phyloP scores from a whole-genome alignment of 257 asterid genomes.

The Buddleja alternifolia region DNA sequence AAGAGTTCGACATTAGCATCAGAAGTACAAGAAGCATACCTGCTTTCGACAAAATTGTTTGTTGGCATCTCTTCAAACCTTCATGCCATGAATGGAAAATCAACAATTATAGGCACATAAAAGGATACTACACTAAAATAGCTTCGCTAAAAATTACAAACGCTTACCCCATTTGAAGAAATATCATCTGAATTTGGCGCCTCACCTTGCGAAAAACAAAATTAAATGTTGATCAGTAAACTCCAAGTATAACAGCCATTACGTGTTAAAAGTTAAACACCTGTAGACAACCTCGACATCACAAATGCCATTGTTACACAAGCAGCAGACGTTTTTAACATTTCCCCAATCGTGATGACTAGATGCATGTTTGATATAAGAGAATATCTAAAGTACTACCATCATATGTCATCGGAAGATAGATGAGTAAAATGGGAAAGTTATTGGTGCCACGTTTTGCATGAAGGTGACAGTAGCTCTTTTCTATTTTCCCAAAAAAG shows the following conservation, averaged over 20 bases:
- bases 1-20: constrained; percentile 4
- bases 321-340: background rate
- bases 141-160: background rate
- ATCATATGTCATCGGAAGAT: background rate
- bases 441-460: background rate
- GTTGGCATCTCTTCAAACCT: constrained; percentile 99
- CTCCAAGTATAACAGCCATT: background rate
- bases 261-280: no score
- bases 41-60: constrained; percentile 92
- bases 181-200: constrained; percentile 84
- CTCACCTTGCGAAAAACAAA: constrained; percentile 63
- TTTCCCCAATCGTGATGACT: no score
- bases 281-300: background rate
- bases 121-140: background rate
- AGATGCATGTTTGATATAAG: background rate
- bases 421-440: background rate
- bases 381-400: constrained; percentile 2
- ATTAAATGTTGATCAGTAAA: background rate
- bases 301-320: constrained; percentile 7
- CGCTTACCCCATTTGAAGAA: constrained; percentile 87
- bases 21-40: constrained; percentile 43
- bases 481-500: no score
- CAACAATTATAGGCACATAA: constrained; percentile 18
- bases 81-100: constrained; percentile 33
- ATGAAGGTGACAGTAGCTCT: no score